A percentile compares a stretch with the other conserved stretches of the same genome.
phyloP scores from a whole-genome alignment of 805 yeast genomes.

The Maudiozyma turicensis region DNA sequence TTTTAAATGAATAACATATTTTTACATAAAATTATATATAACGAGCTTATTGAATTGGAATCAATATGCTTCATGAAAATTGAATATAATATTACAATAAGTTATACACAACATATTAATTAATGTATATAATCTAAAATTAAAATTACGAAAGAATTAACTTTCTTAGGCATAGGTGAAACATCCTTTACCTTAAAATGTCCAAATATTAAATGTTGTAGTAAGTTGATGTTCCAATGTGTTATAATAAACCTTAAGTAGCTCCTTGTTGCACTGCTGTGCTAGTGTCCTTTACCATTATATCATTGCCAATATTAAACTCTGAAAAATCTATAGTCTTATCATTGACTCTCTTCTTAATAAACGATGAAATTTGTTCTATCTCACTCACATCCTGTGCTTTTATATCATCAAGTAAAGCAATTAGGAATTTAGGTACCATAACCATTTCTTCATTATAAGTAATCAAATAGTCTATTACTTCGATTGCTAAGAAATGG shows the following conservation, averaged over 20 bases:
- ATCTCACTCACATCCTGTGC: constrained; percentile 7
- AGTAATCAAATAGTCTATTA: constrained; percentile 73
- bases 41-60: too few species aligned
- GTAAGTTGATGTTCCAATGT: too few species aligned
- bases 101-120: not conserved
- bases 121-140: not conserved
- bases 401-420: constrained; percentile 34
- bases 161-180: too few species aligned
- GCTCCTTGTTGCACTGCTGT: constrained; percentile 14
- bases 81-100: not conserved
- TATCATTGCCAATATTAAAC: constrained; percentile 16
- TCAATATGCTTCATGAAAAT: not conserved
- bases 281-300: constrained; percentile 19
- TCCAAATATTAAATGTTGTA: not conserved
- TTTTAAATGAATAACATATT: too few species aligned
- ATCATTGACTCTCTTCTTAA: constrained; percentile 9
- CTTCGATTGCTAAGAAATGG: constrained; percentile 85
- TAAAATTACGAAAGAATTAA: too few species aligned
- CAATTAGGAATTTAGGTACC: constrained; percentile 59
- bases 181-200: not conserved
- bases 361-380: constrained; percentile 13
- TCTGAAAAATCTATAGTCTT: constrained; percentile 19
- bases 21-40: too few species aligned
- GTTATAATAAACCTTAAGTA: not conserved
- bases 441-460: constrained; percentile 68